phyloP scores from a whole-genome alignment of 2,329 filamentous ascomycete species.

The Exophiala spinifera region DNA sequence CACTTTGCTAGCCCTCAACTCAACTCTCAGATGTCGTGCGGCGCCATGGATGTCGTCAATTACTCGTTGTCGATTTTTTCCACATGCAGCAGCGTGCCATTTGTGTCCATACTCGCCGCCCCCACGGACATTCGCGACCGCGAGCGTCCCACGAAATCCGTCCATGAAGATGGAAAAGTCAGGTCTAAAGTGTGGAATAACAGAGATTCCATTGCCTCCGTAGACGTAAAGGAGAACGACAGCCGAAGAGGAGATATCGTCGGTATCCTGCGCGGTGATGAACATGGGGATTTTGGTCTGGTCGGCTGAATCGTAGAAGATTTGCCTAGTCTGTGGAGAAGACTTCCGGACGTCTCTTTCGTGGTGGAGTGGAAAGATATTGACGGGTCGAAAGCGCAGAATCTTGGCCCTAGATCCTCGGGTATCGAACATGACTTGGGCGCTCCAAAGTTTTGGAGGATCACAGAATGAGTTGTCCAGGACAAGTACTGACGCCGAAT shows the following conservation, averaged over 20 bases:
- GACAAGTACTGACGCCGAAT: not conserved
- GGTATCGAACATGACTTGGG: not conserved
- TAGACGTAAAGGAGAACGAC: no score
- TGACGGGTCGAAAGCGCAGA: no score
- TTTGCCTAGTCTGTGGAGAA: not conserved
- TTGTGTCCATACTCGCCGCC: constrained; percentile 8
- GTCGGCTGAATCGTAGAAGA: constrained; percentile 11
- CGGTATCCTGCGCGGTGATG: not conserved
- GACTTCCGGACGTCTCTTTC: not conserved
- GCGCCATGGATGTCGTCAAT: no score
- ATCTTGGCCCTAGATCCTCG: not conserved
- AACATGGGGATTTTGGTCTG: constrained; percentile 11
- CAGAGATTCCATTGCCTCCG: not conserved
- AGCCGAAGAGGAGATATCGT: no score
- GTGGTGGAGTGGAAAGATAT: no score
- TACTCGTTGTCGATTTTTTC: no score
- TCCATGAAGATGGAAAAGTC: constrained; percentile 4
- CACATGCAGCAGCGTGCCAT: not conserved
- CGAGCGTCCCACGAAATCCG: not conserved
- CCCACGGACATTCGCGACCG: constrained; percentile 10
- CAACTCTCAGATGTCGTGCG: no score
- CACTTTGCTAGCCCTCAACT: no score
- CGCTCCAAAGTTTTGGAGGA: constrained; percentile 5
- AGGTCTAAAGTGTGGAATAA: constrained; percentile 11
- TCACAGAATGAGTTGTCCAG: constrained; percentile 8